Evolutionary conservation across 768 basidiomycete species (phyloP), one percentile per base, ranked within the genome.

Genomic region (Hydnum rufescens): DNA sequence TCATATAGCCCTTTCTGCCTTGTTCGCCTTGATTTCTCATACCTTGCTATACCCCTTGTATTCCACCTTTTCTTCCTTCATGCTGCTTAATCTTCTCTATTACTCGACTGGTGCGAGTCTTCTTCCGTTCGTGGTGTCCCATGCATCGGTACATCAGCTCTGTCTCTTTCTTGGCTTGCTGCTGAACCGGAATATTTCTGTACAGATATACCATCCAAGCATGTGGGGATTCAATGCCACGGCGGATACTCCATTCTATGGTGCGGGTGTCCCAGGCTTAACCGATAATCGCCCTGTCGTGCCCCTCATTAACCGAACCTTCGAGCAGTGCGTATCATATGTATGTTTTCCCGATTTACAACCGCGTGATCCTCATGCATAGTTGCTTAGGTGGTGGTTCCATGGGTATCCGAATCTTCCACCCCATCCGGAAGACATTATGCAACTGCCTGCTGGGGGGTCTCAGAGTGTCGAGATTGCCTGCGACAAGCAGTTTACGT

Each of bases 221-320:
- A 78, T 80, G 75, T 79, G 58, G 54, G 79, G 80, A 1, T 81
- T 76, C 68, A 79, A 80, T 52, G 77, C 78, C n/a, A 78, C 77
- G 1, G 54, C 57, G 4, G 46, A 69, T 32, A 73, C 73, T 49
- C 42, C 65, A 3, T 77, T 47, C 25, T 30, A 26, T 39, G 5
- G 52, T 26, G 8, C 29, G 43, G 23, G 42, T 26, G 44, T 47
- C 26, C 44, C 44, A 13, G 44, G 44, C 8, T 13, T 16, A 13
- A 13, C 78, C 62, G 79, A 80, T 59, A 80, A 81, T 61, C 73
- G 79, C 2, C 78, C 80, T 25, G 76, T 69, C 4, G 55, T 59
- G 0, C 70, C 72, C 2, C 65, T 71, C 26, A 39, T 53, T 49
- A 60, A 54, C 67, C 64, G 51, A 62, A 66, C 59, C 51, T 74